Evolutionary conservation across 805 yeast species (phyloP), one percentile per base, ranked within the genome.

Genomic region (Ogataea minuta): DNA sequence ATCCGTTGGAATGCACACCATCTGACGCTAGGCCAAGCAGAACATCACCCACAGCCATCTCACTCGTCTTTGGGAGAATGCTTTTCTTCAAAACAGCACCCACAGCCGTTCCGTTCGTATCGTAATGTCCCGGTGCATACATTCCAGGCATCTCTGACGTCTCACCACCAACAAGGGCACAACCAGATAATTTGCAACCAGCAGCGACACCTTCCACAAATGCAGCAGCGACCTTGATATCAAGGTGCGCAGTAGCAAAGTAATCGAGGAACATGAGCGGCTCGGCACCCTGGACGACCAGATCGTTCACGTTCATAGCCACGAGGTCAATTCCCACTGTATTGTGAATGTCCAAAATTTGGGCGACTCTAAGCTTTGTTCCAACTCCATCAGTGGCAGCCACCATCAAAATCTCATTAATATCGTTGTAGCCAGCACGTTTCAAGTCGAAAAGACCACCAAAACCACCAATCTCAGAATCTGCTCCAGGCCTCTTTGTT

Each of bases 351-450:
- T 82, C 71, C 67, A 90, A 73, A 49, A 78, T 79, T 69, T 93
- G 98, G 1, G 98, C 99, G 60, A 95, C 80, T 72, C 89, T 81
- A 51, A 93, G 77, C 68, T 93, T 93, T 45, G 99, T 91, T 51
- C 99, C 99, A 43, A 93, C 98, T 67, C 99, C 99, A 67, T 93
- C 99, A 32, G 99, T 93, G 44, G 99, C 98, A 44, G 93, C 96
- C 28, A 93, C 98, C 43, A 93, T 70, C 41, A 93, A 66, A n/a
- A 88, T 80, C 41, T 84, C 81, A 49, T 75, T 78, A 14, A 88
- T 77, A 51, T 80, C 79, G 32, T 65, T 62, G 66, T 81, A 93
- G 6, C 98, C 98, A 31, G 95, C 95, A 36, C 81, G 79, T 52
- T 79, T 76, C 56, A 93, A 73, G 62, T 95, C 99, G 52, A 93